Evolutionary conservation across 148 eudicot species (phyloP).

Genomic region (Rhododendron kiyosumense): DNA sequence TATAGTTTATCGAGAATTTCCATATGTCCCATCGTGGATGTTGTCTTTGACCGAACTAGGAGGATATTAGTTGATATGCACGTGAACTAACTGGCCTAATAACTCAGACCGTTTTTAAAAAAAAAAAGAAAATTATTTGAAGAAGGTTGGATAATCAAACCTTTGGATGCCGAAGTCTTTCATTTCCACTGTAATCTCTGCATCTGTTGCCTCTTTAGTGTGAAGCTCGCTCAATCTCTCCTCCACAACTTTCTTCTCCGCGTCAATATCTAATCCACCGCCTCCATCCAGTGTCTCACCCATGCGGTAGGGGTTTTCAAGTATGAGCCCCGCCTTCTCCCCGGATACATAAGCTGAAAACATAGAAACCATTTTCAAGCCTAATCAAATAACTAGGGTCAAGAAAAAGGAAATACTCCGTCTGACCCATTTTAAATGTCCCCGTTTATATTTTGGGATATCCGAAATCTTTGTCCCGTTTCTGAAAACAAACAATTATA

Average conservation of each 20-base stretch:
- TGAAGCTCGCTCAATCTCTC: constrained; percentile 32
- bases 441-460: neutral
- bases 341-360: constrained; percentile 51
- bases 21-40: too few species aligned
- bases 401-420: neutral
- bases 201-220: constrained; percentile 19
- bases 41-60: too few species aligned
- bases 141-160: constrained; percentile 18
- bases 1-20: too few species aligned
- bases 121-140: too few species aligned
- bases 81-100: too few species aligned
- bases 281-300: constrained; percentile 38
- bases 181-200: constrained; percentile 30
- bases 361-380: neutral
- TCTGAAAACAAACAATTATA: too few species aligned
- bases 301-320: constrained; percentile 33
- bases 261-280: constrained; percentile 32
- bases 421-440: neutral
- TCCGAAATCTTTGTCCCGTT: neutral
- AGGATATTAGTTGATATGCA: too few species aligned
- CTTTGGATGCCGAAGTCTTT: constrained; percentile 60
- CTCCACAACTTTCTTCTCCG: constrained; percentile 36
- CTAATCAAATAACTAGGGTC: neutral
- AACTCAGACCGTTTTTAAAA: too few species aligned
- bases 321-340: constrained; percentile 35